Evolutionary conservation across 192 early-diverging fungal species (phyloP).

Genomic region (Backusella luteola): DNA sequence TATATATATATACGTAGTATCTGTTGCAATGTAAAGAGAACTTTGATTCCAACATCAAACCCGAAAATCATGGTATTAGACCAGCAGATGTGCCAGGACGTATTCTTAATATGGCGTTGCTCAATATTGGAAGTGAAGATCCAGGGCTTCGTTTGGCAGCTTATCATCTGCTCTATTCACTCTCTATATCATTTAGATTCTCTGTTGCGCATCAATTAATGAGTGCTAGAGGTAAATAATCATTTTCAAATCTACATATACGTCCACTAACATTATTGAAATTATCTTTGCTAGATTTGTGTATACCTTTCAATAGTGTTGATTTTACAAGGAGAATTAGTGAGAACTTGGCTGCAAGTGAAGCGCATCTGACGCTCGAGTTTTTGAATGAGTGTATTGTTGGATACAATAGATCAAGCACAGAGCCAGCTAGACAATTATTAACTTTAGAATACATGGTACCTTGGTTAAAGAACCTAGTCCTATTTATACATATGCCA

Average conservation of each 20-base stretch:
- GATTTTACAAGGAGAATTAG: conserved; percentile 77
- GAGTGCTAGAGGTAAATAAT: conserved; percentile 52
- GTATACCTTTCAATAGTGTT: conserved; percentile 82
- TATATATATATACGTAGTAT: neutral
- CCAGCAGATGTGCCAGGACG: conserved; percentile 88
- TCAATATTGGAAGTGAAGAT: conserved; percentile 81
- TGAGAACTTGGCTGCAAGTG: conserved; percentile 64
- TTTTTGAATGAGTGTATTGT: conserved; percentile 81
- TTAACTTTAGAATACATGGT: conserved; percentile 80
- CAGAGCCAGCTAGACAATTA: conserved; percentile 64
- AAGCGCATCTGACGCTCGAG: conserved; percentile 80
- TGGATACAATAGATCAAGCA: conserved; percentile 68
- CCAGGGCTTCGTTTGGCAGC: conserved; percentile 74
- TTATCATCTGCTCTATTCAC: conserved; percentile 86
- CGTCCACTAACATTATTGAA: neutral
- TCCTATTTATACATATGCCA: conserved; percentile 45
- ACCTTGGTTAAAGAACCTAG: conserved; percentile 84
- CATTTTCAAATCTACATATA: neutral
- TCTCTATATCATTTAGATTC: conserved; percentile 76
- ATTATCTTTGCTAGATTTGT: conserved; percentile 61
- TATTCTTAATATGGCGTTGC: conserved; percentile 85
- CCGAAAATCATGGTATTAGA: conserved; percentile 45
- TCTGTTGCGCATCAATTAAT: conserved; percentile 72
- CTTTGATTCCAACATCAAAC: conserved; percentile 4
- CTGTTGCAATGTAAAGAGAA: neutral